Evolutionary conservation across 495 filamentous ascomycete species (phyloP).

Genomic region (Lophiostoma macrostomum): DNA sequence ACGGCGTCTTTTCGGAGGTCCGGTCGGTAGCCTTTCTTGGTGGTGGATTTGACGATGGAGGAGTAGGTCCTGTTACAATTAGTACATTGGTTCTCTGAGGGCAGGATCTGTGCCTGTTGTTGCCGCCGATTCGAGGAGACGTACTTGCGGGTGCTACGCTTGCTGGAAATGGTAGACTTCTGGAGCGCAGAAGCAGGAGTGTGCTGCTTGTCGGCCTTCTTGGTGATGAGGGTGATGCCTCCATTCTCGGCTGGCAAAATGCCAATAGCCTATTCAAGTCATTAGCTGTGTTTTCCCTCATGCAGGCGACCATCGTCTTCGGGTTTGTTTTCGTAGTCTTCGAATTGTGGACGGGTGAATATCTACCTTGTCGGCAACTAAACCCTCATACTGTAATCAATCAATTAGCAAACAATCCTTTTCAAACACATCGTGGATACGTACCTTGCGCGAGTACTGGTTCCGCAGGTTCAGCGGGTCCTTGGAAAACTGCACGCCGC

Average conservation of each 20-base stretch:
- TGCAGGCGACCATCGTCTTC: no score
- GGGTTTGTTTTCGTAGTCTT: no score
- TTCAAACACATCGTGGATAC: conserved; percentile 8
- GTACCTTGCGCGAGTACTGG: conserved; percentile 86
- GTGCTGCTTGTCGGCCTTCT: conserved; percentile 69
- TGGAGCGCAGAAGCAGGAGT: conserved; percentile 65
- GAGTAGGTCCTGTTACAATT: conserved; percentile 70
- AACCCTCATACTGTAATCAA: conserved; percentile 69
- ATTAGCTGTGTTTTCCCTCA: no score
- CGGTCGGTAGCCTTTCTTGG: conserved; percentile 69
- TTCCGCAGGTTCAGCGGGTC: conserved; percentile 90
- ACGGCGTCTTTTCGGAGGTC: conserved; percentile 86
- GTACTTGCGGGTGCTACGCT: conserved; percentile 74
- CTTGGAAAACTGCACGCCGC: conserved; percentile 82
- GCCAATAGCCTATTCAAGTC: conserved; percentile 67
- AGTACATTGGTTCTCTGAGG: not conserved
- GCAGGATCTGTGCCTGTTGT: not conserved
- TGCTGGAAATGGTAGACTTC: conserved; percentile 63
- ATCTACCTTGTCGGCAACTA: conserved; percentile 93
- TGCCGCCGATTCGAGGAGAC: conserved; percentile 38
- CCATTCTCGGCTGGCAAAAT: conserved; percentile 64
- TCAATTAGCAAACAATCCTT: conserved; percentile 16
- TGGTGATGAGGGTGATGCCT: conserved; percentile 71
- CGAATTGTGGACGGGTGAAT: no score
- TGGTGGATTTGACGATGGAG: conserved; percentile 71